Percentiles rank a stretch among this genome's conserved stretches.
Evolutionary conservation across 345 rosid genomes (phyloP).

Genomic region (Bruguiera gymnorhiza): DNA sequence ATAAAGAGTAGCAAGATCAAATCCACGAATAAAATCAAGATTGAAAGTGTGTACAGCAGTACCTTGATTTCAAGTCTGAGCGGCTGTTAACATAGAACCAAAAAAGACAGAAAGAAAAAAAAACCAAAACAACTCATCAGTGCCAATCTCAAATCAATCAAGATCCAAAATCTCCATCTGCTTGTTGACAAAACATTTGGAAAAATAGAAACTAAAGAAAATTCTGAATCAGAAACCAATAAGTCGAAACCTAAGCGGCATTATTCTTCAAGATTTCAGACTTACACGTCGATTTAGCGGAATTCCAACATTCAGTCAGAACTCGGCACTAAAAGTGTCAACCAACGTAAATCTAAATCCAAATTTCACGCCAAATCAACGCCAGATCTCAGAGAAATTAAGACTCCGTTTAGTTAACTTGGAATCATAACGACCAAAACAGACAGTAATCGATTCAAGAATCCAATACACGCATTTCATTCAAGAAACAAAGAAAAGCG

Average conservation of each 20-base stretch:
- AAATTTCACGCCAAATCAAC: background rate
- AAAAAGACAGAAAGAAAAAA: background rate
- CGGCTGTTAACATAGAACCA: conserved; percentile 29
- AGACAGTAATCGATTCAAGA: conserved; percentile 5
- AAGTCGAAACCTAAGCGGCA: background rate
- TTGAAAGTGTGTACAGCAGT: background rate
- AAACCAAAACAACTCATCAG: conserved; percentile 10
- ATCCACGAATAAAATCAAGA: background rate
- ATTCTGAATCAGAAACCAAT: background rate
- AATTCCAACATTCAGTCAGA: background rate
- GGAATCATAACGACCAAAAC: conserved; percentile 2
- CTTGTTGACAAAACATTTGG: too few species aligned
- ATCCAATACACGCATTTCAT: background rate
- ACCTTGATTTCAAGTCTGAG: conserved; percentile 62
- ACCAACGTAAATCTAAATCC: background rate
- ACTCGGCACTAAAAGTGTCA: background rate
- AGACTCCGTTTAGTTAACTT: background rate
- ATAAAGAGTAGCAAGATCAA: background rate
- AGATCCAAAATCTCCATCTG: too few species aligned
- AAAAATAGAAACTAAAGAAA: background rate
- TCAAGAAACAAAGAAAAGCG: background rate
- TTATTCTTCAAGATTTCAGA: background rate
- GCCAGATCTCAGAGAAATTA: conserved; percentile 16
- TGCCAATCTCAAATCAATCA: background rate
- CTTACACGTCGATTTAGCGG: background rate